Base-by-base conservation (phyloP, 352 stramenopile genomes). In the Plasmopara halstedii region DNA sequence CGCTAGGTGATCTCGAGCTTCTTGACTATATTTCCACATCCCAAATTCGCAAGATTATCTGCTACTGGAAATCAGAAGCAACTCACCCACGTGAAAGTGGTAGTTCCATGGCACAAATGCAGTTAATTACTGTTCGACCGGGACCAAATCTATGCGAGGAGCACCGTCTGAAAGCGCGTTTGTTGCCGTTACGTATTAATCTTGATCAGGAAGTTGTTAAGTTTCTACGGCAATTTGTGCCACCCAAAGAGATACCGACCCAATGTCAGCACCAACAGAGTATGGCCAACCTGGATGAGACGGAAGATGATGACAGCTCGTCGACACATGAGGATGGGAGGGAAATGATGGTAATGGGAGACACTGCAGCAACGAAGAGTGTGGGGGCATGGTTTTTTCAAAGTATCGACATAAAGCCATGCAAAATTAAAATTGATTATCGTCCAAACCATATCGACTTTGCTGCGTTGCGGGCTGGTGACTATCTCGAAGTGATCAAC, bases 391-490 rank as follows among this genome's bases (percentile, higher is more conserved):
- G 75, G 79, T 94, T 94, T 41, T 94, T 92, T 63, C 83, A 94
- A 59, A 91, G 61, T 45, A 75, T 94, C 17, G 83, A 94, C 42
- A 69, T 94, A 22, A 83, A 83, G 13, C 74, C 83, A 11, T 91
- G 80, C 62, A 93, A 94, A 55, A 92, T 94, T 53, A 94, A 94
- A 55, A 94, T 94, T 39, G 83, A 94, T 46, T 94, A 94, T 43
- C 74, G 81, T 1, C 83, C 83, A 10, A 90, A 92, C 29, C 79
- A 80, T n/a, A 79, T 94, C 1, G 75, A 94, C 56, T 94, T 86
- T 20, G 70, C 83, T 6, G 83, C 83, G 4, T 49, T 94, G 21
- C 73, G 81, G 43, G 73, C 80, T 13, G 83, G 83, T 9, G 83
- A 94, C 36, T 94, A 94, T 50, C 37, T 94, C 2, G 83, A 94